A percentile compares a stretch with the other conserved stretches of the same genome.
Conservation (phyloP, 2,329 filamentous ascomycete genomes). For the Coniochaeta prunicola region DNA sequence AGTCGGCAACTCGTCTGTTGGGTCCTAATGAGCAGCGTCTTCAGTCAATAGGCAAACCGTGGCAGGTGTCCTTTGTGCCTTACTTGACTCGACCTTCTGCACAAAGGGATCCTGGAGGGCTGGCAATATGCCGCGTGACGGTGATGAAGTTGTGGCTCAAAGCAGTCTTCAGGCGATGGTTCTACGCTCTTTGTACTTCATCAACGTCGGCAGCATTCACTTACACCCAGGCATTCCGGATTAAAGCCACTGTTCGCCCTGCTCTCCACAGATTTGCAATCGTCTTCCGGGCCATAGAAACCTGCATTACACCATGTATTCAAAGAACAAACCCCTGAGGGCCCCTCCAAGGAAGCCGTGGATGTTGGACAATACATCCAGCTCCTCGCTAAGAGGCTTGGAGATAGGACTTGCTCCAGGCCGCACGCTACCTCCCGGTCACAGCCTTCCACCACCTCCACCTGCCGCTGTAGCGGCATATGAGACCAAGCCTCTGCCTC, state of each 20-base stretch:
- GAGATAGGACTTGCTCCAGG: constrained; percentile 1
- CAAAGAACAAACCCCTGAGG: neutral
- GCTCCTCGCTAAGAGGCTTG: neutral
- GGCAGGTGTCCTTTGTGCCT: neutral
- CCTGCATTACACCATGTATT: neutral
- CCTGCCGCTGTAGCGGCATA: neutral
- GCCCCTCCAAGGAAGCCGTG: neutral
- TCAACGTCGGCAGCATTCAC: neutral
- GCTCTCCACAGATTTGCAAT: neutral
- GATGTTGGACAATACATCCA: constrained; percentile 1
- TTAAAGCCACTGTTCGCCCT: neutral
- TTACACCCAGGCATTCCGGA: neutral
- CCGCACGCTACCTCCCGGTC: neutral
- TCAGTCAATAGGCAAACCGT: neutral
- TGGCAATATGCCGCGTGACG: neutral
- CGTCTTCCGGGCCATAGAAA: neutral
- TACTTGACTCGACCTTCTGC: neutral
- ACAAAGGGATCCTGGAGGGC: neutral
- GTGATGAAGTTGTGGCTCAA: neutral
- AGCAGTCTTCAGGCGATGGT: neutral
- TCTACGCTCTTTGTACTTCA: neutral
- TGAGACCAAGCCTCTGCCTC: neutral
- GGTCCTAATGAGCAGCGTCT: too few relatives aligned
- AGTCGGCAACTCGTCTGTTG: neutral
- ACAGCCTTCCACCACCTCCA: neutral